Percentiles rank a stretch among this genome's conserved stretches.
phyloP scores from a whole-genome alignment of 441 rosid genomes.

The Populus trichocarpa region DNA sequence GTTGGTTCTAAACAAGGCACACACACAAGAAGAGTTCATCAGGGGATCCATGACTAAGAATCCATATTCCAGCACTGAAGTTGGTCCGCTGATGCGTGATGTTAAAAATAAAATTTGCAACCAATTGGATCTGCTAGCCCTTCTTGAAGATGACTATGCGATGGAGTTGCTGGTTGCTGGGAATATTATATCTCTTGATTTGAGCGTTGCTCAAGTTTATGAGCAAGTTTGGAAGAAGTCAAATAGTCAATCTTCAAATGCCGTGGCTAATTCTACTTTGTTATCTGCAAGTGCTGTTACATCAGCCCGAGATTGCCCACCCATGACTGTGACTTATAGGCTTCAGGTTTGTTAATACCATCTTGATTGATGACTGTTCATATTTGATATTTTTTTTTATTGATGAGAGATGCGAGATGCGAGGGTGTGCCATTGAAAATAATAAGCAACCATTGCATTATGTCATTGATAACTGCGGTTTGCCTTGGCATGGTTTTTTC shows the following conservation, averaged over 20 bases:
- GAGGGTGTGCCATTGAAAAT: too few relatives aligned
- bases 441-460: too few relatives aligned
- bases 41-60: conserved; percentile 99
- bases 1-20: conserved; percentile 94
- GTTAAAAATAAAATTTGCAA: conserved; percentile 99
- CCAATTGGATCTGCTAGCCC: conserved; percentile 87
- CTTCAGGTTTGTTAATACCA: conserved; percentile 43
- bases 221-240: conserved; percentile 99
- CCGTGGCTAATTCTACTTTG: conserved; percentile 59
- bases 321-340: conserved; percentile 98
- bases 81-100: conserved; percentile 99
- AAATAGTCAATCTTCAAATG: conserved; percentile 68
- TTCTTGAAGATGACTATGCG: conserved; percentile 97
- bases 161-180: conserved; percentile 99
- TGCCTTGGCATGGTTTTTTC: too few relatives aligned
- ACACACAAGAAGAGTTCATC: conserved; percentile 99
- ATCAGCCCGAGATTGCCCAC: conserved; percentile 83
- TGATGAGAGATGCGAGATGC: too few relatives aligned
- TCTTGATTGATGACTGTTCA: too few relatives aligned
- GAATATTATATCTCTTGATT: conserved; percentile 97
- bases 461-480: too few relatives aligned
- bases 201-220: conserved; percentile 98
- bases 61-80: conserved; percentile 98
- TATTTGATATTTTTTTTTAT: too few relatives aligned
- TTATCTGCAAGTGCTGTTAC: conserved; percentile 61